Conservation (phyloP, 495 filamentous ascomycete species). For the Lichenothelia convexa region DNA sequence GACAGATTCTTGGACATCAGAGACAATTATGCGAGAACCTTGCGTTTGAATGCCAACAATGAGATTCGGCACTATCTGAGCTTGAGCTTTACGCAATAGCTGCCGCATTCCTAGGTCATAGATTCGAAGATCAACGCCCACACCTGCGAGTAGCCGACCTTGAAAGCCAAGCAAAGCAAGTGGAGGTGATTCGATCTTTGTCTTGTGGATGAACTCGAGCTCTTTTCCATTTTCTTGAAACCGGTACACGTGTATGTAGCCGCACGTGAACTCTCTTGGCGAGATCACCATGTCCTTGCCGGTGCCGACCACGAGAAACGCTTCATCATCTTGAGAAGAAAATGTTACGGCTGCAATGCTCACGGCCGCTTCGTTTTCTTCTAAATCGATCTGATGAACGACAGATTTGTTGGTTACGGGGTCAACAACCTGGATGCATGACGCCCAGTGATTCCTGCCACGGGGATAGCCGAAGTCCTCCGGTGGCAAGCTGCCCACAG, state of each 20-base stretch:
- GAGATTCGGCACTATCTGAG: conserved; percentile 50
- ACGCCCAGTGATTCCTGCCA: conserved; percentile 76
- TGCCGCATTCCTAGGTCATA: conserved; percentile 85
- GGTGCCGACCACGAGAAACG: conserved; percentile 82
- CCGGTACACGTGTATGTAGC: conserved; percentile 84
- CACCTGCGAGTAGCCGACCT: conserved; percentile 67
- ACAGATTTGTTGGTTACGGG: conserved; percentile 56
- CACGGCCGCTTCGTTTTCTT: conserved; percentile 80
- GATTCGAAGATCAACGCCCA: conserved; percentile 64
- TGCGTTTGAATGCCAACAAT: conserved; percentile 82
- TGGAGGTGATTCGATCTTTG: conserved; percentile 71
- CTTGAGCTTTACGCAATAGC: conserved; percentile 77
- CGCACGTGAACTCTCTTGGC: conserved; percentile 54
- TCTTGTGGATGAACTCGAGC: conserved; percentile 92
- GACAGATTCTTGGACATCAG: conserved; percentile 78
- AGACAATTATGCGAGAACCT: conserved; percentile 77
- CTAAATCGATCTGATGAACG: conserved; percentile 58
- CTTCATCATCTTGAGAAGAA: conserved; percentile 69
- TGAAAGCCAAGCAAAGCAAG: conserved; percentile 83
- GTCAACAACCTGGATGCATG: conserved; percentile 80
- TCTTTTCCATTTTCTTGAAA: conserved; percentile 71
- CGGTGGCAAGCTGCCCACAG: conserved; percentile 38
- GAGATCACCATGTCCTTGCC: conserved; percentile 70
- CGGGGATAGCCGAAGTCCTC: conserved; percentile 82
- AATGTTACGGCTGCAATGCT: conserved; percentile 73